Base-by-base conservation (phyloP, 2,329 filamentous ascomycete genomes). In the Emmonsiellopsis sp. region DNA sequence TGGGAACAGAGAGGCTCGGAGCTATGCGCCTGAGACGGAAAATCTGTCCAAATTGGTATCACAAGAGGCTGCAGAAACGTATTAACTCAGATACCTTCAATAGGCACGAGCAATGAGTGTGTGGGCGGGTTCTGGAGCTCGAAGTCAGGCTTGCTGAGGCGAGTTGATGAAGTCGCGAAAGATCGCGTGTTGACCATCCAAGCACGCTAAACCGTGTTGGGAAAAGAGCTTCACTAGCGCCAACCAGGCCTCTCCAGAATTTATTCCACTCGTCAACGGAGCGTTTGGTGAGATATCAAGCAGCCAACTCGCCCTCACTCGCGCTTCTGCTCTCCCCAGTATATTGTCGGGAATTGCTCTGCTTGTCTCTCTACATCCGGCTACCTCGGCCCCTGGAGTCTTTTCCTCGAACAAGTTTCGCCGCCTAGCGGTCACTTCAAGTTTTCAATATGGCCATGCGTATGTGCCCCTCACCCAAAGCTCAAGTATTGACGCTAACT, bases 381-480 rank as follows among this genome's bases (percentile, higher is more conserved):
- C 2, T 10, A 11, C 10, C 8, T 7, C 8, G 9, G 8, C 3
- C 13, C 37, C 13, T 9, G 48, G 32, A 11, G 13, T 37, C 31
- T 51, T 16, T 15, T 7, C 30, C 7, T 32, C 16, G 26, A 51
- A 50, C 26, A 43, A 30, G 13, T 10, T 48, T 38, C 41, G 43
- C 50, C 57, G 55, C 57, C 48, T 41, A 56, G 59, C 62, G 67
- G 65, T 65, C 66, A 8, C 62, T 62, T 63, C 64, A n/a, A n/a
- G n/a, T n/a, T n/a, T n/a, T 69, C 65, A 73, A 69, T 46, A 75
- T 75, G 73, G 72, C 73, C 56, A 75, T 75, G 73, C 71, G 73
- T 75, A 69, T 60, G 72, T 66, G 61, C 68, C 69, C 70, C 70
- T 72, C 69, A 67, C 58, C 63, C n/a, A 30, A 37, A 30, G 13